These are phyloP conservation scores for Paramecium bursaria DNA, from an alignment of 73 alveolate species.

Conservation along the genomic window DNA sequence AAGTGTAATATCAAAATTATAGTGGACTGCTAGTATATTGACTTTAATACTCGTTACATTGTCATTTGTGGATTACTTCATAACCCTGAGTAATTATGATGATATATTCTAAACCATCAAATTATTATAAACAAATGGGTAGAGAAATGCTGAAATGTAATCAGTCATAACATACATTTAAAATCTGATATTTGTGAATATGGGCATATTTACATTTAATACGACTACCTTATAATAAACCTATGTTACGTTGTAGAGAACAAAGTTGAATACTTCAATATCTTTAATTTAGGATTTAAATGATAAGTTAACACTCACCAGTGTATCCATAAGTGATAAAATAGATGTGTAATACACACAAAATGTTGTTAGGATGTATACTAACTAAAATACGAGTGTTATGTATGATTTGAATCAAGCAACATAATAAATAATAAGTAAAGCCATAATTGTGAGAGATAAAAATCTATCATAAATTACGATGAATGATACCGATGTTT, in stretches of 20 bases:
- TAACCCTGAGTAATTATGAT: slow-evolving; percentile 41
- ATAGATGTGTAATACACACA: not conserved
- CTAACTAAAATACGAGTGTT: not conserved
- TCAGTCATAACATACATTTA: slow-evolving; percentile 28
- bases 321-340: slow-evolving; percentile 1
- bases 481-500: slow-evolving; percentile 25
- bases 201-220: slow-evolving; percentile 1
- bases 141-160: slow-evolving; percentile 60
- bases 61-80: slow-evolving; percentile 63
- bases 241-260: not conserved
- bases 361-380: slow-evolving; percentile 41
- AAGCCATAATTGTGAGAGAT: slow-evolving; percentile 41
- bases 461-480: not conserved
- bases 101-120: slow-evolving; percentile 44
- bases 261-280: slow-evolving; percentile 5
- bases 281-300: not conserved
- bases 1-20: slow-evolving; percentile 20
- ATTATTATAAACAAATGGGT: slow-evolving; percentile 10
- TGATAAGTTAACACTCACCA: slow-evolving; percentile 9
- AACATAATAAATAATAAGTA: slow-evolving; percentile 49
- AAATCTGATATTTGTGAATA: slow-evolving; percentile 48
- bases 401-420: slow-evolving; percentile 40
- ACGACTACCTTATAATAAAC: not conserved
- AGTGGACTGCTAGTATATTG: slow-evolving; percentile 63
- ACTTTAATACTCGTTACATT: slow-evolving; percentile 44